Base-by-base conservation (phyloP, 2,329 filamentous ascomycete genomes). In the Pestalotiopsis sp. region DNA sequence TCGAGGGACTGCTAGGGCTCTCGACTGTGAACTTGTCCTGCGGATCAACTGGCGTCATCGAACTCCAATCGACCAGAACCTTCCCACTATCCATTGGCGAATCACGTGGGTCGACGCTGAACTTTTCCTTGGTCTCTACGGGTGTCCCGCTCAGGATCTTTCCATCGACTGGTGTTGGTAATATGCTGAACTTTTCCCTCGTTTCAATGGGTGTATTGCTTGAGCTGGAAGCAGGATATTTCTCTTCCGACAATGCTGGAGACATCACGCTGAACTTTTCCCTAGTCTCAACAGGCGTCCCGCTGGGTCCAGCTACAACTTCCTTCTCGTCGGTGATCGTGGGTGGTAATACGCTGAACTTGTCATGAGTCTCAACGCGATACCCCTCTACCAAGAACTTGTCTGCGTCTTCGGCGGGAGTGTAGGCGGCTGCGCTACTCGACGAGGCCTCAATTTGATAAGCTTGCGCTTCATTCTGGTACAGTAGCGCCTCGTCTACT, bases 61-160 rank as follows among this genome's bases (percentile, higher is more conserved):
- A 23, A 12, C 36, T 63, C 31, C 57, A 27, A 13, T 59, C 57
- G 14, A 59, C 57, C 23, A 36, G 60, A 17, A 63, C 36, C 20
- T 63, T 63, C 13, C 58, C 58, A 23, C 25, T 60, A 38, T 60
- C 31, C 38, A 23, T 41, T 13, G 27, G 23, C 60, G 31, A 36
- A 41, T 63, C 14, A n/a, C 17, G 17, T 20, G 60, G 31, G 14
- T 63, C 60, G 13, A 45, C 60, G 12, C 20, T 63, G 38, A 63
- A 63, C 31, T 63, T 63, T 31, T 63, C 60, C n/a, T 36, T 63
- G n/a, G 60, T 63, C 31, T 63, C 60, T 20, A 63, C 36, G 36
- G 38, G 38, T 14, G 17, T 59, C 27, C n/a, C 31, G 38, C 31
- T 63, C 4, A 13, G n/a, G 11, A 63, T 20, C 60, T 63, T 63